Evolutionary conservation across 768 basidiomycete species (phyloP).

Genomic region (Podaxis sp.): DNA sequence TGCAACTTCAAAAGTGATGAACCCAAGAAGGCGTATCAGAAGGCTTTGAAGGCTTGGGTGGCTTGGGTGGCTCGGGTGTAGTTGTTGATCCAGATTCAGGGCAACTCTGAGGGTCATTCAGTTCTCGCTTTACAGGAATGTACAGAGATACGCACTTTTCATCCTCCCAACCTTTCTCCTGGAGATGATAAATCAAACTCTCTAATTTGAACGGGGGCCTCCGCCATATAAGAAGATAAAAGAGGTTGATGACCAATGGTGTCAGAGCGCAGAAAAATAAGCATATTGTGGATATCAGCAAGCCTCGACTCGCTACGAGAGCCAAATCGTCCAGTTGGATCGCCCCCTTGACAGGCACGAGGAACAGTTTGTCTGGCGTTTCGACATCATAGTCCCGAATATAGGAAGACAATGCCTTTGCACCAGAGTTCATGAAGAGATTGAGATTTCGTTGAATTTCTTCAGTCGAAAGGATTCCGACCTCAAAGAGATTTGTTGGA

Average conservation of each 20-base stretch:
- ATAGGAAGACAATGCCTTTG: not conserved
- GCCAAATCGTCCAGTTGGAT: not conserved
- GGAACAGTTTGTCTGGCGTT: not conserved
- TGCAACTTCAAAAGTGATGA: not conserved
- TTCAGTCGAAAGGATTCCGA: not conserved
- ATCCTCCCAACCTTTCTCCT: not conserved
- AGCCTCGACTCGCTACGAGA: not conserved
- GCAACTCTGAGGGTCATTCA: not conserved
- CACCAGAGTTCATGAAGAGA: not conserved
- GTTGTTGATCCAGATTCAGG: not conserved
- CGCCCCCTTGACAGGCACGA: not conserved
- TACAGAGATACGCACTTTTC: not conserved
- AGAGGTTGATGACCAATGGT: not conserved
- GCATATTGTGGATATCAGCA: not conserved
- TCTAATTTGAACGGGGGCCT: not conserved
- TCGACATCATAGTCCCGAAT: not conserved
- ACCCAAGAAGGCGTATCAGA: not conserved
- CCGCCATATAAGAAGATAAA: not conserved
- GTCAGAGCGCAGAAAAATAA: not conserved
- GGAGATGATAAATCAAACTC: not conserved
- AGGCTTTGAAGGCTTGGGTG: not conserved
- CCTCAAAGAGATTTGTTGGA: not conserved
- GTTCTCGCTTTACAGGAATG: not conserved
- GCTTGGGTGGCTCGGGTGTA: not conserved
- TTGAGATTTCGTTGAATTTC: slow-evolving; percentile 2